These are phyloP conservation scores for Apiotrichum veenhuisii DNA, from an alignment of 1,284 basidiomycete species.

Conservation along the genomic window DNA sequence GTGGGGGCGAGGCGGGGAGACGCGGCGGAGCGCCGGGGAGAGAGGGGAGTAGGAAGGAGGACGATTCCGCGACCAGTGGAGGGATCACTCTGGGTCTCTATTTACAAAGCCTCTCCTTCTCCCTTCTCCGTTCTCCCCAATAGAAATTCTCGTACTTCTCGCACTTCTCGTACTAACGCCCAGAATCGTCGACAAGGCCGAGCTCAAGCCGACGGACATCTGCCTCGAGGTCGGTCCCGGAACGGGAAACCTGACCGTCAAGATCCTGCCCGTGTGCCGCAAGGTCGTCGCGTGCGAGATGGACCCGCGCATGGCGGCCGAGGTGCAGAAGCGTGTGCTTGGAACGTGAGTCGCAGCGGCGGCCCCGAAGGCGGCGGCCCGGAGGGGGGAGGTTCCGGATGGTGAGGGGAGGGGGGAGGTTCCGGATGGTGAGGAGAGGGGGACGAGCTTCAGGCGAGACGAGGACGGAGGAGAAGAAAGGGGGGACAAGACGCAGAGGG, in stretches of 20 bases:
- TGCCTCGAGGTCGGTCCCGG: slow-evolving; percentile 98
- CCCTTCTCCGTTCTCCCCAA: no score
- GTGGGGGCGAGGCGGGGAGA: slow-evolving; percentile 4
- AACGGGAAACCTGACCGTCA: slow-evolving; percentile 93
- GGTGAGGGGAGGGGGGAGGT: no score
- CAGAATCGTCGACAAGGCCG: slow-evolving; percentile 84
- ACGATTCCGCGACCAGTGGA: no score
- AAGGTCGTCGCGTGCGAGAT: slow-evolving; percentile 93
- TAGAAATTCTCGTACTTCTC: no score
- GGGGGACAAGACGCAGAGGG: no score
- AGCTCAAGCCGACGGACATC: slow-evolving; percentile 87
- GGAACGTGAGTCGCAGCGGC: slow-evolving; percentile 72
- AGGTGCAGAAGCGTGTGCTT: slow-evolving; percentile 94
- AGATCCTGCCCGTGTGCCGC: slow-evolving; percentile 90
- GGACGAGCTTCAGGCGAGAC: no score
- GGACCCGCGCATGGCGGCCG: slow-evolving; percentile 98
- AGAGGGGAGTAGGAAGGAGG: neutral
- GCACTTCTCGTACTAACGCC: neutral
- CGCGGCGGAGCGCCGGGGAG: slow-evolving; percentile 16
- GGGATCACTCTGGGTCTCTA: no score
- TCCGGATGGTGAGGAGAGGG: no score
- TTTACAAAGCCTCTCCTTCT: no score
- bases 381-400: no score
- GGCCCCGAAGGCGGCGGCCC: neutral
- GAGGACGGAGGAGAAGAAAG: no score